Conservation (phyloP, 2,329 filamentous ascomycete genomes). For the Cordyceps cicadae region DNA sequence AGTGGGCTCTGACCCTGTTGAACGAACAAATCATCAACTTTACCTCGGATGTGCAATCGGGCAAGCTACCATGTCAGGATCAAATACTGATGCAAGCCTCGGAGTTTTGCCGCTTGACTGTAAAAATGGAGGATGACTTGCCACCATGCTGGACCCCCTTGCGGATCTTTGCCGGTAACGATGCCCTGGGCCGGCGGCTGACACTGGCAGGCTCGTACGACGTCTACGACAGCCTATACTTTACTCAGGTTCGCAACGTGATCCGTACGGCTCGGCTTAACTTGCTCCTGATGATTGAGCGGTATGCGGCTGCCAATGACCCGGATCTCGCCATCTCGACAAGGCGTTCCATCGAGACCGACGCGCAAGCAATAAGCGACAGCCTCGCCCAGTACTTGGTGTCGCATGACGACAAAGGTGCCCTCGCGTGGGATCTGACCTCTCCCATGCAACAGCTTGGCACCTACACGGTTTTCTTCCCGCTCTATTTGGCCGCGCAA, state of each 20-base stretch:
- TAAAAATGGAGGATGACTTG: constrained; percentile 9
- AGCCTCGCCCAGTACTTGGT: constrained; percentile 17
- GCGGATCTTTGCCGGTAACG: neutral
- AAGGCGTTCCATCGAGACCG: constrained; percentile 1
- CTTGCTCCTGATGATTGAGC: constrained; percentile 12
- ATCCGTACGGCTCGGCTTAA: constrained; percentile 17
- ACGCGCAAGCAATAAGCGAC: constrained; percentile 13
- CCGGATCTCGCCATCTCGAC: neutral
- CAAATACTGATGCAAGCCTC: neutral
- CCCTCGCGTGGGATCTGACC: constrained; percentile 11
- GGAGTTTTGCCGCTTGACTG: neutral
- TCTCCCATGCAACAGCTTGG: constrained; percentile 16
- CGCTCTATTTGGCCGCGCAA: constrained; percentile 16
- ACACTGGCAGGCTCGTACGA: constrained; percentile 16
- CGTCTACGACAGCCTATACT: constrained; percentile 16
- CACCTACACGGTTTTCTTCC: constrained; percentile 15
- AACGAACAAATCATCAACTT: constrained; percentile 16
- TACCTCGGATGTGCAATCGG: constrained; percentile 12
- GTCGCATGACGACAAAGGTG: constrained; percentile 5
- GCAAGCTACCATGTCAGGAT: neutral
- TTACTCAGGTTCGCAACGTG: constrained; percentile 18
- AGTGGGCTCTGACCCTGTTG: constrained; percentile 16
- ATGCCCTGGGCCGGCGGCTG: neutral
- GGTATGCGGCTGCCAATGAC: neutral
- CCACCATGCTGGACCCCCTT: constrained; percentile 12